Base-by-base conservation (phyloP, 441 rosid species). In the Pelargonium fulgidum region DNA sequence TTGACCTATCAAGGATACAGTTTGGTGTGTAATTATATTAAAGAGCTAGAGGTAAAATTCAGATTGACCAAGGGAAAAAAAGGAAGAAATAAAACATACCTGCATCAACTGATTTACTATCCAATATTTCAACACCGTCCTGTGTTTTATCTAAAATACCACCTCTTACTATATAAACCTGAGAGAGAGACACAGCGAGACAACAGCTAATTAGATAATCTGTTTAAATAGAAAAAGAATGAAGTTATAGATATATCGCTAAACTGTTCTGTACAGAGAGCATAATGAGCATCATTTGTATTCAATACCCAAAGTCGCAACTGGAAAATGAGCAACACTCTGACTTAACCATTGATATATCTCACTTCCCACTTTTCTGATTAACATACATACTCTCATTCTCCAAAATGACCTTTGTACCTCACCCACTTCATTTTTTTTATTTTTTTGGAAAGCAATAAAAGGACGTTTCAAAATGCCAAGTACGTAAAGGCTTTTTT, bases 91-190 rank as follows among this genome's bases (percentile, higher is more conserved):
- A 24, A 24, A 24, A 24, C 26, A 24, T 24, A 24, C 26, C 26
- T 0, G 26, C 26, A 24, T 24, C 26, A 24, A 24, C 26, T 24
- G 26, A 24, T 24, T 24, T 24, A 24, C 26, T 24, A 24, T 24
- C 2, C 26, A 24, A 24, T 24, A 0, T 24, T 24, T 24, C 74
- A 63, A 68, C 7, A 24, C 58, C 66, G 4, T 19, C 75, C 36
- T 70, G 66, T 22, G 41, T 61, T 68, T 72, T 24, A 24, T 45
- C 44, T 16, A 72, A 71, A 68, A 7, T 54, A 33, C 65, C 75
- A 64, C 75, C 82, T 71, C 81, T 81, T 68, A 85, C 81, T 11
- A 85, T 54, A 65, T 79, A 82, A 47, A 83, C 86, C 88, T 85
- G 69, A 74, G 68, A 67, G 33, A 69, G 69, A 3, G 7, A 20